Conservation (phyloP, 208 protist genomes). For the Naegleria gruberi region DNA sequence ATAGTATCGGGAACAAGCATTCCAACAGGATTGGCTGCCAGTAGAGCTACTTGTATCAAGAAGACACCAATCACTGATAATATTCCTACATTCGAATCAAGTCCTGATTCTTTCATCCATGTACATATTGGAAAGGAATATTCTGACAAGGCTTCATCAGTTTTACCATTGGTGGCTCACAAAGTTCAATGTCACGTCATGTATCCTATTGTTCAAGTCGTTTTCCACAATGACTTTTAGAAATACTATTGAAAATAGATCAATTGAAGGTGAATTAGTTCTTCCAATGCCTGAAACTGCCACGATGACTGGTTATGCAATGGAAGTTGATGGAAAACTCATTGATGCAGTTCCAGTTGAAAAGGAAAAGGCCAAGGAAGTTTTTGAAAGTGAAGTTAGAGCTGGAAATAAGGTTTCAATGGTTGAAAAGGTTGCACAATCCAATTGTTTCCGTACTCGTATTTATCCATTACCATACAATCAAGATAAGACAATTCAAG, state of each 20-base stretch:
- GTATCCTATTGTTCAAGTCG: background rate
- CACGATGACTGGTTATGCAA: background rate
- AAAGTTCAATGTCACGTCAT: background rate
- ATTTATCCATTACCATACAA: background rate
- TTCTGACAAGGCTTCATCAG: background rate
- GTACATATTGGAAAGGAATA: background rate
- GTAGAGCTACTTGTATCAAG: background rate
- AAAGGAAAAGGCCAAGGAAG: constrained; percentile 13
- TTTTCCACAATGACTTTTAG: background rate
- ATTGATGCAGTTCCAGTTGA: background rate
- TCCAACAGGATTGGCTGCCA: background rate
- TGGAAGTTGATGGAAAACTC: background rate
- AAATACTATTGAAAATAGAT: background rate
- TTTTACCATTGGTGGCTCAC: background rate
- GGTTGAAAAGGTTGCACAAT: background rate
- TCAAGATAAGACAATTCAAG: background rate
- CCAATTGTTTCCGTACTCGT: background rate
- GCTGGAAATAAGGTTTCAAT: background rate
- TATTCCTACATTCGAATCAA: too few relatives aligned
- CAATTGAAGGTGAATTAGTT: background rate
- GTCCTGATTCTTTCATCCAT: background rate
- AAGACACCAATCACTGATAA: background rate
- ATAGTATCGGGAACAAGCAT: background rate
- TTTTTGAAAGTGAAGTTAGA: constrained; percentile 5
- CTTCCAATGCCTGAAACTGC: constrained; percentile 4